Evolutionary conservation across 768 basidiomycete species (phyloP), one percentile per base, ranked within the genome.

Genomic region (Russula abietina): DNA sequence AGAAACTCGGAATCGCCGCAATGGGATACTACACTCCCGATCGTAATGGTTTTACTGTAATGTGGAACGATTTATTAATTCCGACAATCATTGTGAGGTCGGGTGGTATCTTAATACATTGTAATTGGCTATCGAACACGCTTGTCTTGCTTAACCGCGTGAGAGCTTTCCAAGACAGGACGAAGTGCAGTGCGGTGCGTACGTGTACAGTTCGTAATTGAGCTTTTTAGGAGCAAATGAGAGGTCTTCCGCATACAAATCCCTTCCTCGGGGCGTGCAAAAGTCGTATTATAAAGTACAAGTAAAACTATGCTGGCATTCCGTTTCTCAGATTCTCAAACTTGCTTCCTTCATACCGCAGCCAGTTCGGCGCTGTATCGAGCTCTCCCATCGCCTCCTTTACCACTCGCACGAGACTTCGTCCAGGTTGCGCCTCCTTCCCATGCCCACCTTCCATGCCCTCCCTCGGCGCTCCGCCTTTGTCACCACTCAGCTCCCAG

Each of bases 401-500:
- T 38, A 93, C 88, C 28, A 87, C 79, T 64, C 77, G 78, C 22
- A 95, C 83, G 67, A 96, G 76, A 69, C 89, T 91, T 64, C 73
- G 71, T 4, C 91, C 86, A 33, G 84, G 82, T 66, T 88, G 83
- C 3, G 80, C 78, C 30, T 87, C 87, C 73, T 93, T 93, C 2
- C 90, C 91, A 1, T 75, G 79, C 2, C 89, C 88, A 9, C 75
- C 74, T 66, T 92, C 89, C 83, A 91, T 86, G 16, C 83, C 88
- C 43, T 88, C 83, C 56, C 89, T 81, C 24, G 63, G 57, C 33
- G 72, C 68, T 5, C 75, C 75, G 1, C 83, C 83, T 72, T 93
- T 92, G 75, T 98, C 96, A 2, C 91, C 93, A 67, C 87, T 89
- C 46, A 96, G 78, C 72, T 95, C 92, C 92, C 91, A 93, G 68